A percentile compares a stretch with the other conserved stretches of the same genome.
phyloP scores from a whole-genome alignment of 2,329 filamentous ascomycete genomes.

The Xylariaceae sp. region DNA sequence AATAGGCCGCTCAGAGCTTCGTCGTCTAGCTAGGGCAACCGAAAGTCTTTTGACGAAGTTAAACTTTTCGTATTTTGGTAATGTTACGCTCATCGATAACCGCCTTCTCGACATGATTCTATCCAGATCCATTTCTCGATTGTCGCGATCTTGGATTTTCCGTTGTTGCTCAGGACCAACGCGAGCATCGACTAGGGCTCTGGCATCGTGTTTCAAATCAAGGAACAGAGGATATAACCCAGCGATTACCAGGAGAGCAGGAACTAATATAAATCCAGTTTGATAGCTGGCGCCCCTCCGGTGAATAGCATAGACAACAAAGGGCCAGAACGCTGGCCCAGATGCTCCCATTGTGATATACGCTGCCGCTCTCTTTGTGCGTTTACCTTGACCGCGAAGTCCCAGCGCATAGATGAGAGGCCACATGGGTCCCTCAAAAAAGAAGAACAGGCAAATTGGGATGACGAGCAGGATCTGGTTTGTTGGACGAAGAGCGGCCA shows the following conservation, averaged over 20 bases:
- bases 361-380: conserved; percentile 74
- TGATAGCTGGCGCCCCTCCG: conserved; percentile 57
- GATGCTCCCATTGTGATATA: conserved; percentile 73
- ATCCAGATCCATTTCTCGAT: conserved; percentile 41
- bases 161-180: conserved; percentile 31
- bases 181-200: conserved; percentile 41
- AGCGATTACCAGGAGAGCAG: conserved; percentile 46
- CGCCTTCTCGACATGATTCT: conserved; percentile 35
- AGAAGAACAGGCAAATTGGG: conserved; percentile 68
- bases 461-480: conserved; percentile 49
- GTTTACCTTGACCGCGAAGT: conserved; percentile 73
- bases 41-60: conserved; percentile 25
- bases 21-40: conserved; percentile 21
- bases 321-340: conserved; percentile 71
- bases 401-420: conserved; percentile 77
- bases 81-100: conserved; percentile 15
- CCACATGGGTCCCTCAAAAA: conserved; percentile 80
- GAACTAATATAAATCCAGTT: conserved; percentile 60
- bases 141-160: conserved; percentile 33
- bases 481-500: conserved; percentile 41
- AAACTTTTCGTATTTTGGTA: conserved; percentile 16
- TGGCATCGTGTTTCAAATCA: conserved; percentile 43
- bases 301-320: conserved; percentile 65
- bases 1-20: conserved; percentile 17
- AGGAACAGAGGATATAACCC: conserved; percentile 49